Evolutionary conservation across 306 rosid species (phyloP).

Genomic region (Leucaena leucocephala): DNA sequence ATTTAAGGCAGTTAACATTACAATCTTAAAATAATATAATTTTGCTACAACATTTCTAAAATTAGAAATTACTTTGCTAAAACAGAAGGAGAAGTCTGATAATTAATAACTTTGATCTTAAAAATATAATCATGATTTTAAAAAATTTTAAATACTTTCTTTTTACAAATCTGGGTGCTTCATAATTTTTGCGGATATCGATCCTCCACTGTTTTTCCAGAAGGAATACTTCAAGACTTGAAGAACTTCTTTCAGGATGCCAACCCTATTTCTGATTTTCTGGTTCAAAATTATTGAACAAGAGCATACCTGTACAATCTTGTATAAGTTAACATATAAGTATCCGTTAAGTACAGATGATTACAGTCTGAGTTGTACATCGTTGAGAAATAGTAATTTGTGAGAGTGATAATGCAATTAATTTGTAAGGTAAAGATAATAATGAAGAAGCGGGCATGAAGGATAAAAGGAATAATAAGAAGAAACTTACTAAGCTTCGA

Average conservation of each 20-base stretch:
- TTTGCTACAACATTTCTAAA: background rate
- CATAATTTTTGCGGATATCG: background rate
- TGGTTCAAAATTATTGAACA: background rate
- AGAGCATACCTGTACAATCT: background rate
- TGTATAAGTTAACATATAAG: background rate
- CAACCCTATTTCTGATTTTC: background rate
- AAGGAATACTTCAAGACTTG: no score
- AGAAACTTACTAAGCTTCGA: background rate
- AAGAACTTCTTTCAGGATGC: background rate
- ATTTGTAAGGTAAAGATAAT: background rate
- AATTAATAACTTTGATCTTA: no score
- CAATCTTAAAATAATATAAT: no score
- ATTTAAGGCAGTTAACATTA: background rate
- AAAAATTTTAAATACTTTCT: background rate
- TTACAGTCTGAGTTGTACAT: background rate
- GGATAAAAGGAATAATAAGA: background rate
- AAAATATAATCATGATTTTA: background rate
- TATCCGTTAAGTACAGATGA: background rate
- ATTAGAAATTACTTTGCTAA: no score
- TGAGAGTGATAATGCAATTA: background rate
- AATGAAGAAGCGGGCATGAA: background rate
- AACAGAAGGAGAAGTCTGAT: background rate
- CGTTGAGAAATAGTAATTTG: background rate
- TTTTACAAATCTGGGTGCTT: background rate
- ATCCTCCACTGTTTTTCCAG: background rate